Percentiles rank a stretch among this genome's conserved stretches.
phyloP scores from a whole-genome alignment of 176 grass and related monocot species.

The Carex littledalei region DNA sequence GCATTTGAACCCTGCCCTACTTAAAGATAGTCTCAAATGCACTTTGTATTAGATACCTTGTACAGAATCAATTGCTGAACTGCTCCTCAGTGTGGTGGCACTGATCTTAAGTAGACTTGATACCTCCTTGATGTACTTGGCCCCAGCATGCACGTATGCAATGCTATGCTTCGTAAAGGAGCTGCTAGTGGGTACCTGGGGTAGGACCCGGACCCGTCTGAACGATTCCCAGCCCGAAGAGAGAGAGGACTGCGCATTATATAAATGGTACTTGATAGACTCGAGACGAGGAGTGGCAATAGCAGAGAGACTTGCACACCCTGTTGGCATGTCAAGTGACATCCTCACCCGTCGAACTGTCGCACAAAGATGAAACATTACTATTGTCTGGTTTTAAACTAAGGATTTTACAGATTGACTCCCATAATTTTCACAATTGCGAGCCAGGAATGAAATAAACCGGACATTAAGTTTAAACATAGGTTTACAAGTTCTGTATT shows the following conservation, averaged over 20 bases:
- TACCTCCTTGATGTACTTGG: constrained; percentile 91
- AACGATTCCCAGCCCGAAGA: constrained; percentile 87
- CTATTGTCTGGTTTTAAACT: background rate
- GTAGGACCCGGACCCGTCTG: constrained; percentile 62
- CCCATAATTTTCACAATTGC: background rate
- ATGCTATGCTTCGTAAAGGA: constrained; percentile 89
- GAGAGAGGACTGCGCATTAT: constrained; percentile 67
- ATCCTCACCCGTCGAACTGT: constrained; percentile 93
- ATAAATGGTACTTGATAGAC: constrained; percentile 65
- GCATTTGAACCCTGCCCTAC: too few species aligned
- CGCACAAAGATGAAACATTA: constrained; percentile 34
- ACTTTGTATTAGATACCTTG: constrained; percentile 45
- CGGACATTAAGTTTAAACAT: background rate
- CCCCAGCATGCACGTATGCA: constrained; percentile 97
- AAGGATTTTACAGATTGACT: background rate
- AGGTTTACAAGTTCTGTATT: background rate
- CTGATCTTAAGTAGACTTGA: constrained; percentile 90
- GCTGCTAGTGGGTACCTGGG: constrained; percentile 60
- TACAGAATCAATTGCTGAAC: constrained; percentile 61
- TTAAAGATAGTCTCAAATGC: background rate
- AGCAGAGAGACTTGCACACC: constrained; percentile 67
- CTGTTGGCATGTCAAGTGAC: constrained; percentile 89
- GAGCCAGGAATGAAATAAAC: background rate
- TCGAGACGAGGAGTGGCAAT: constrained; percentile 69
- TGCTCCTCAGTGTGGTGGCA: constrained; percentile 65